Conservation (phyloP, 306 rosid species). For the Malus asiatica region DNA sequence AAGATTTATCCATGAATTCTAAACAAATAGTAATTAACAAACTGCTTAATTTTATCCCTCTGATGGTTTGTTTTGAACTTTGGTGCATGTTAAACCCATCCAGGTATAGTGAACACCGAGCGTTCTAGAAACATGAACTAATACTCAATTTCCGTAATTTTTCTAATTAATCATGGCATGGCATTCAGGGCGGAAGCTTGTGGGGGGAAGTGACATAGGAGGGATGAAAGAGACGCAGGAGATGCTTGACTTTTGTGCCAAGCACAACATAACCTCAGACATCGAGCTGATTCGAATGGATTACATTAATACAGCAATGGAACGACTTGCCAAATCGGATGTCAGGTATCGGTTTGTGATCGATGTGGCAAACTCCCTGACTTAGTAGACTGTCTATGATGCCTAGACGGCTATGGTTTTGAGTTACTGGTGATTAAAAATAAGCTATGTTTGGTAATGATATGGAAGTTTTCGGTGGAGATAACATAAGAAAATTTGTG, state of each 20-base stretch:
- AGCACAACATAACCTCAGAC: constrained; percentile 62
- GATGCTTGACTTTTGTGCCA: constrained; percentile 80
- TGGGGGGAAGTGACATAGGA: constrained; percentile 87
- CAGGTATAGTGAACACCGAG: background rate
- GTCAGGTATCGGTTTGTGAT: constrained; percentile 84
- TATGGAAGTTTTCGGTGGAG: background rate
- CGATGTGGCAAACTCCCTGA: constrained; percentile 60
- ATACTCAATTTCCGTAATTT: background rate
- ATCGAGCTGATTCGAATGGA: constrained; percentile 67
- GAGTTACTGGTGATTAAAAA: too few species aligned
- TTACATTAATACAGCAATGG: constrained; percentile 65
- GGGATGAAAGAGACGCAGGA: constrained; percentile 92
- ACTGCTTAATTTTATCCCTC: background rate
- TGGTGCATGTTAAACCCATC: background rate
- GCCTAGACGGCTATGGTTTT: background rate
- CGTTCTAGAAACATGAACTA: too few species aligned
- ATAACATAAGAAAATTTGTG: background rate
- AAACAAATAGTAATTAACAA: background rate
- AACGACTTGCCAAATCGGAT: constrained; percentile 71
- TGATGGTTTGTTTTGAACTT: background rate
- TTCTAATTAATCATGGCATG: background rate
- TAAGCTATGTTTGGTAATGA: background rate
- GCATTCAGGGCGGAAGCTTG: constrained; percentile 58
- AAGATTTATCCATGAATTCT: background rate
- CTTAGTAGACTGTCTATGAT: constrained; percentile 12